Evolutionary conservation across 2,329 filamentous ascomycete genomes (phyloP), one percentile per base, ranked within the genome.

Genomic region (Dryadomyces quercivorus): DNA sequence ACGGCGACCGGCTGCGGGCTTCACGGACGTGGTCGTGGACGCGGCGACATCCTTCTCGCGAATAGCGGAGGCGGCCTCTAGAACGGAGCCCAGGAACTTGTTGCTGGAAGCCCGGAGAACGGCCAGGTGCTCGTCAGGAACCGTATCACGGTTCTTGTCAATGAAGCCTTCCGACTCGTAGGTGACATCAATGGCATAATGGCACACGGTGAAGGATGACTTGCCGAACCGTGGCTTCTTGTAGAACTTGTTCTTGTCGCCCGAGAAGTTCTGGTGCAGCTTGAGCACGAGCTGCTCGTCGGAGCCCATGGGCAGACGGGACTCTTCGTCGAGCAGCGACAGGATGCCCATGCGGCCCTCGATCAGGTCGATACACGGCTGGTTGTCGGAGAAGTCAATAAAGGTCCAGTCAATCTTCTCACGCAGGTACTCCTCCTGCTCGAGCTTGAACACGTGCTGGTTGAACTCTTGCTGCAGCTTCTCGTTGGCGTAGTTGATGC

Each of bases 401-500:
- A 98, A 98, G 10, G 88, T 96, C 93, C 93, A 98, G 71, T 97
- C 91, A 61, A 98, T 98, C 72, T 97, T 78, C 71, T 98, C 93
- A 54, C 85, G 83, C 44, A 96, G 80, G 67, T 98, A 98, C 70
- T 98, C 93, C 67, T 98, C 93, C 68, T 98, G 93, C 69, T 98
- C 93, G 21, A 98, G 80, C 70, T 97, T 96, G 80, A 98, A 98
- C 40, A 98, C 93, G 65, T 98, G 93, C 67, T 94, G 89, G 71
- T 98, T 98, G 76, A 98, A 98, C 68, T 97, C 92, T 69, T 98
- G 93, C 68, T 98, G 93, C 54, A 98, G 75, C 72, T 98, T 98
- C 72, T 98, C 93, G 70, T 98, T 98, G 71, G 93, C 93, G 65
- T 98, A 98, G 72, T 98, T 98, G 80, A 98, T 98, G 72, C 93